Percentiles rank a stretch among this genome's conserved stretches.
Evolutionary conservation across 2,329 filamentous ascomycete genomes (phyloP).

Genomic region (Chaetomium olivaceum): DNA sequence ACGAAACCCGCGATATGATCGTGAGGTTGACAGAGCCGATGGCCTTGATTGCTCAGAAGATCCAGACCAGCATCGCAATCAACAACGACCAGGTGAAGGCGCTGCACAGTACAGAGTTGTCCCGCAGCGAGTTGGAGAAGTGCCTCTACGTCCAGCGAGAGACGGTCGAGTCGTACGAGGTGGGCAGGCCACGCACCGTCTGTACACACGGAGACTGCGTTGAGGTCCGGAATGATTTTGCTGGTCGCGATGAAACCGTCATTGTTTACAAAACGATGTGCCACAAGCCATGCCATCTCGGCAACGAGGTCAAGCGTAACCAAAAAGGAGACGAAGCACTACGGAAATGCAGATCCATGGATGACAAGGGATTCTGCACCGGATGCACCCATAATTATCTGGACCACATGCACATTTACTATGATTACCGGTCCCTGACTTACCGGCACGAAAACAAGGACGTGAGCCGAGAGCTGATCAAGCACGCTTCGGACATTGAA

Average conservation of each 20-base stretch:
- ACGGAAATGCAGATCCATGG: conserved; percentile 28
- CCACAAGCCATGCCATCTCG: conserved; percentile 38
- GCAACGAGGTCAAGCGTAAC: conserved; percentile 32
- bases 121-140: conserved; percentile 34
- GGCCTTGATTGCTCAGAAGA: conserved; percentile 39
- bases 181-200: conserved; percentile 38
- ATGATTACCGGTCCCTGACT: conserved; percentile 27
- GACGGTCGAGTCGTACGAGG: conserved; percentile 29
- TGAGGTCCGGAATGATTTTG: conserved; percentile 29
- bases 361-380: conserved; percentile 26
- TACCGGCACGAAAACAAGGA: conserved; percentile 35
- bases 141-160: conserved; percentile 35
- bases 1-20: conserved; percentile 42
- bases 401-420: conserved; percentile 30
- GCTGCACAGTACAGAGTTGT: conserved; percentile 33
- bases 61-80: conserved; percentile 38
- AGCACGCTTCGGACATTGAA: conserved; percentile 29
- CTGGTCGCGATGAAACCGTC: conserved; percentile 20
- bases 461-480: conserved; percentile 32
- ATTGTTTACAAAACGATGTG: conserved; percentile 35
- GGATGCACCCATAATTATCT: conserved; percentile 40
- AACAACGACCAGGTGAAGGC: conserved; percentile 36
- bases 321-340: conserved; percentile 29
- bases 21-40: conserved; percentile 42
- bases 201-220: conserved; percentile 37